Evolutionary conservation across 768 basidiomycete species (phyloP), one percentile per base, ranked within the genome.

Genomic region (Coprinopsis sp.): DNA sequence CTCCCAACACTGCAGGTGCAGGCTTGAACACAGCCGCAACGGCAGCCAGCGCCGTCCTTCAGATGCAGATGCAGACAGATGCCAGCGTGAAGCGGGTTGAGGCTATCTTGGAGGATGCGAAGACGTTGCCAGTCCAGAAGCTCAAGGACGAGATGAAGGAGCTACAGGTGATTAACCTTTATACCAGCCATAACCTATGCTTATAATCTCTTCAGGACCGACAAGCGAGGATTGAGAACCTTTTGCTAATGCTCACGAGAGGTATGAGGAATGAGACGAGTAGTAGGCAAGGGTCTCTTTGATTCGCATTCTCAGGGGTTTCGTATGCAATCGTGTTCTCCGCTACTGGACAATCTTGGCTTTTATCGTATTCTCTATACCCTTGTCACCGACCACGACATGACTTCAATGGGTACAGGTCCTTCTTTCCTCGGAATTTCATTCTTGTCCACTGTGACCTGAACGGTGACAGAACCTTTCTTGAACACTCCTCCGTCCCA

Each of bases 81-180:
- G 66, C 67, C 5, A 74, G 69, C 24, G 48, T 82, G 40, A 77
- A 66, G 53, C 71, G 73, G 47, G 60, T 90, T 31, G 85, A 90
- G 61, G 61, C 65, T 19, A 56, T 87, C 47, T 56, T 89, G 48
- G 83, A 87, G 37, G 79, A 81, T 40, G 73, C 85, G 36, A 72
- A 73, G 24, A 72, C 76, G 33, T 52, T 87, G 51, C 87, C 88
- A 6, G 76, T 88, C 16, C 72, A 76, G 28, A 74, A 65, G 51
- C 65, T 92, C 29, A 84, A 78, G 62, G 83, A 84, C 2, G 87
- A 91, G 62, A 84, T 92, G 78, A 87, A 81, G 59, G 89, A 91
- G 58, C 63, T 91, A 23, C 85, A 87, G 74, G 86, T 85, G 36
- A 38, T 72, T 63, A 33, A 41, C 14, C 19, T 29, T 41, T 28